phyloP scores from a whole-genome alignment of 2,329 filamentous ascomycete genomes.

The Alternaria brassicicola region DNA sequence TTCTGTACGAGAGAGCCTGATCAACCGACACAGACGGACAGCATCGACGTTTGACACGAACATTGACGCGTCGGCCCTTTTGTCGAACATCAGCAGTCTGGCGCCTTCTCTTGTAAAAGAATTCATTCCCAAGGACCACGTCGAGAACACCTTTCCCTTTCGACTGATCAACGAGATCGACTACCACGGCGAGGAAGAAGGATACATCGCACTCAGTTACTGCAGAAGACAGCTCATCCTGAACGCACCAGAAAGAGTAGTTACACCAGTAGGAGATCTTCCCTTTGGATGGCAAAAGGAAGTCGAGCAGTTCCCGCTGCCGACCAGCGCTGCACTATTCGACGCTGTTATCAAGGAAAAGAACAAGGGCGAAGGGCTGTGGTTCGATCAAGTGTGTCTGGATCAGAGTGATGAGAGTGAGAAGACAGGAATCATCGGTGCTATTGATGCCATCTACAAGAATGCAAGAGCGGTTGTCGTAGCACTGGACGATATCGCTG shows the following conservation, averaged over 20 bases:
- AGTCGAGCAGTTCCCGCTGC: slow-evolving; percentile 48
- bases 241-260: slow-evolving; percentile 32
- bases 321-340: slow-evolving; percentile 49
- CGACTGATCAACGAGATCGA: slow-evolving; percentile 48
- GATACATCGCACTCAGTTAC: slow-evolving; percentile 54
- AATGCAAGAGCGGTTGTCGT: slow-evolving; percentile 51
- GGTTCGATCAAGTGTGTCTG: slow-evolving; percentile 56
- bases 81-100: slow-evolving; percentile 34
- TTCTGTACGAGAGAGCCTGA: slow-evolving; percentile 23
- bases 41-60: slow-evolving; percentile 7
- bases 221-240: slow-evolving; percentile 44
- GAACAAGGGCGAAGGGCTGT: slow-evolving; percentile 48
- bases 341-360: slow-evolving; percentile 51
- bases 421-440: slow-evolving; percentile 48
- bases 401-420: slow-evolving; percentile 50
- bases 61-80: slow-evolving; percentile 31
- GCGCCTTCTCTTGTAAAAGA: slow-evolving; percentile 41
- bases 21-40: slow-evolving; percentile 21
- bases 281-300: slow-evolving; percentile 46
- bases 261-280: slow-evolving; percentile 35
- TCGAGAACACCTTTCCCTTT: slow-evolving; percentile 38
- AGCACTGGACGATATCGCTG: slow-evolving; percentile 51
- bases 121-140: slow-evolving; percentile 34
- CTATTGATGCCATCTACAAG: slow-evolving; percentile 52
- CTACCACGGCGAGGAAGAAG: slow-evolving; percentile 40